A percentile compares a stretch with the other conserved stretches of the same genome.
Evolutionary conservation across 164 flowering plant species (phyloP).

Genomic region (Aristolochia contorta): DNA sequence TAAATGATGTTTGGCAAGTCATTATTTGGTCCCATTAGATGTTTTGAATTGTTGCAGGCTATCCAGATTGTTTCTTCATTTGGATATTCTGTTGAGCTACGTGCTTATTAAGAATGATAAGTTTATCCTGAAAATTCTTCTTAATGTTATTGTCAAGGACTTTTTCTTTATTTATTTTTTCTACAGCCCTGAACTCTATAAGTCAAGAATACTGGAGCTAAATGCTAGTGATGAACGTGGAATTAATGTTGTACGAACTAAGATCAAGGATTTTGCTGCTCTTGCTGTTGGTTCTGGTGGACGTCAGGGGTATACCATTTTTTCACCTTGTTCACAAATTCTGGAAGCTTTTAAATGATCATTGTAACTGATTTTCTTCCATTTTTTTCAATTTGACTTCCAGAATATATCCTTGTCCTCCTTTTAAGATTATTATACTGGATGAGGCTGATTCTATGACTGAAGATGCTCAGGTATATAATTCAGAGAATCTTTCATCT

Average conservation of each 20-base stretch:
- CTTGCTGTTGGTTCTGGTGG: constrained; percentile 78
- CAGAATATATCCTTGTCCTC: constrained; percentile 88
- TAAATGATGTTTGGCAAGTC: too few species aligned
- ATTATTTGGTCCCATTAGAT: too few species aligned
- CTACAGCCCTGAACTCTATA: constrained; percentile 87
- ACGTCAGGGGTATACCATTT: constrained; percentile 46
- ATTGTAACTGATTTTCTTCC: neutral
- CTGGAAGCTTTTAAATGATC: neutral
- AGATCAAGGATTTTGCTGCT: constrained; percentile 92
- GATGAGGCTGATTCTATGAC: constrained; percentile 99
- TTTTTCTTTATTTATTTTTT: neutral
- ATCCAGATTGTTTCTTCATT: too few species aligned
- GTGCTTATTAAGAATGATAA: too few species aligned
- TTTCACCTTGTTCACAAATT: neutral
- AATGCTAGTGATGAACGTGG: constrained; percentile 99
- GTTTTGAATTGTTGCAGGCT: too few species aligned
- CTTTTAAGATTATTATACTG: constrained; percentile 82
- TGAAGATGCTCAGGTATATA: constrained; percentile 93
- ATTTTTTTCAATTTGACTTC: constrained; percentile 1
- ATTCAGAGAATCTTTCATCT: neutral
- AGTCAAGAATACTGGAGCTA: constrained; percentile 86
- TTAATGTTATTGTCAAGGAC: too few species aligned
- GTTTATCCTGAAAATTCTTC: too few species aligned
- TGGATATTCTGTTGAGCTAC: too few species aligned
- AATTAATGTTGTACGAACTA: constrained; percentile 91